Percentiles rank a stretch among this genome's conserved stretches.
Evolutionary conservation across 345 rosid species (phyloP).

Genomic region (Microcos paniculata): DNA sequence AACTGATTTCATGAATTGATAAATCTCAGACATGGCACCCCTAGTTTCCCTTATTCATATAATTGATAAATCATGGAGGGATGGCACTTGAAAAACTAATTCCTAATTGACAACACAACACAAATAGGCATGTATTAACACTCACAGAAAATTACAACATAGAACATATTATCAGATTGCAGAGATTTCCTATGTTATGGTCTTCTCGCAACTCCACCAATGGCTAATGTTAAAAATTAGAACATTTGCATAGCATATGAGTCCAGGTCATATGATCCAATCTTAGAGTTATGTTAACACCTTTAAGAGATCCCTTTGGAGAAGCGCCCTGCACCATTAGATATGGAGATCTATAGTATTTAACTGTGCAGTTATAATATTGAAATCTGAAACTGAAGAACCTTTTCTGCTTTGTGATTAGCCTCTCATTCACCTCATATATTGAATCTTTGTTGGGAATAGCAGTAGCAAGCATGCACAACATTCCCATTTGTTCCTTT

Average conservation of each 20-base stretch:
- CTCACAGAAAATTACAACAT: background rate
- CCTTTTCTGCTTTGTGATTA: constrained; percentile 87
- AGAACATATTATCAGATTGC: background rate
- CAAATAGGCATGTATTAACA: background rate
- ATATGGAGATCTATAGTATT: constrained; percentile 86
- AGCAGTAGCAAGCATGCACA: constrained; percentile 77
- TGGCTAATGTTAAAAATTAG: constrained; percentile 82
- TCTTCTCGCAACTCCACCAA: constrained; percentile 90
- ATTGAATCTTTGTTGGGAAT: constrained; percentile 58
- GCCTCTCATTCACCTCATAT: constrained; percentile 68
- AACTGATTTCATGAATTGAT: background rate
- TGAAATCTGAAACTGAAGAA: constrained; percentile 65
- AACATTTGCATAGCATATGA: constrained; percentile 59
- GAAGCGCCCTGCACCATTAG: constrained; percentile 65
- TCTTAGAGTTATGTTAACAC: constrained; percentile 60
- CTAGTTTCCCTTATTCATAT: too few species aligned
- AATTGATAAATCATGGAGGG: too few species aligned
- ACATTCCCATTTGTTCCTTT: constrained; percentile 95
- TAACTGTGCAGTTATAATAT: constrained; percentile 82
- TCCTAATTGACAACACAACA: background rate
- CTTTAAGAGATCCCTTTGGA: constrained; percentile 48
- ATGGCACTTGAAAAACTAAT: background rate
- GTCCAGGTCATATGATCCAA: constrained; percentile 72
- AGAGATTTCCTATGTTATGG: constrained; percentile 51
- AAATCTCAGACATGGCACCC: background rate